A percentile compares a stretch with the other conserved stretches of the same genome.
phyloP scores from a whole-genome alignment of 1,284 basidiomycete genomes.

The Waitea zeae region DNA sequence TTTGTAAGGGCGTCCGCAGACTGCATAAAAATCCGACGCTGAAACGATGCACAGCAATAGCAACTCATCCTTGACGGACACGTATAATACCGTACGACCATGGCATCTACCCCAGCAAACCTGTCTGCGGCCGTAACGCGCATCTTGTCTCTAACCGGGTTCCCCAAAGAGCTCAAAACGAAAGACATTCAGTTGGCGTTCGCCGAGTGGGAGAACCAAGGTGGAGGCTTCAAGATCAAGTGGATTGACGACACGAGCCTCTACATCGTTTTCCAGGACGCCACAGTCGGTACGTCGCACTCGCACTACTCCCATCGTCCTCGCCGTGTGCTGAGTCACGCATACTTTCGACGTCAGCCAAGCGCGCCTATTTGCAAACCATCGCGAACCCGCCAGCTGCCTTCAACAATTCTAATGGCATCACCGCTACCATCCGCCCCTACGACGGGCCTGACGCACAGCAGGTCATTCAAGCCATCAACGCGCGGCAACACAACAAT shows the following conservation, averaged over 20 bases:
- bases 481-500: constrained; percentile 48
- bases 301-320: not conserved
- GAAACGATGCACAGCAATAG: no score
- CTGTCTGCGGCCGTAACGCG: constrained; percentile 91
- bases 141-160: constrained; percentile 83
- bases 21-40: no score
- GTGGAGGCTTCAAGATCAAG: constrained; percentile 95
- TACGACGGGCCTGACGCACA: constrained; percentile 93
- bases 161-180: constrained; percentile 91
- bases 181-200: constrained; percentile 90
- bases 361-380: constrained; percentile 85
- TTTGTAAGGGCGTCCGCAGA: no score
- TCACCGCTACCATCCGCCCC: constrained; percentile 52
- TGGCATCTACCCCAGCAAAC: constrained; percentile 45
- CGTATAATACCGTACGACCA: no score
- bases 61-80: no score
- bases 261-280: constrained; percentile 85
- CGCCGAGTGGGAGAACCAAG: constrained; percentile 73
- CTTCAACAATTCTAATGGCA: constrained; percentile 39
- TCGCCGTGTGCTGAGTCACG: constrained; percentile 4
- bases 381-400: constrained; percentile 69
- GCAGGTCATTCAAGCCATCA: constrained; percentile 77
- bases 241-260: constrained; percentile 97
- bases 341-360: constrained; percentile 29
- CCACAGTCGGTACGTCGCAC: constrained; percentile 50